A percentile compares a stretch with the other conserved stretches of the same genome.
These are phyloP conservation scores for Colletotrichum chrysophilum DNA, from an alignment of 2,329 filamentous ascomycete genomes.

Conservation along the genomic window DNA sequence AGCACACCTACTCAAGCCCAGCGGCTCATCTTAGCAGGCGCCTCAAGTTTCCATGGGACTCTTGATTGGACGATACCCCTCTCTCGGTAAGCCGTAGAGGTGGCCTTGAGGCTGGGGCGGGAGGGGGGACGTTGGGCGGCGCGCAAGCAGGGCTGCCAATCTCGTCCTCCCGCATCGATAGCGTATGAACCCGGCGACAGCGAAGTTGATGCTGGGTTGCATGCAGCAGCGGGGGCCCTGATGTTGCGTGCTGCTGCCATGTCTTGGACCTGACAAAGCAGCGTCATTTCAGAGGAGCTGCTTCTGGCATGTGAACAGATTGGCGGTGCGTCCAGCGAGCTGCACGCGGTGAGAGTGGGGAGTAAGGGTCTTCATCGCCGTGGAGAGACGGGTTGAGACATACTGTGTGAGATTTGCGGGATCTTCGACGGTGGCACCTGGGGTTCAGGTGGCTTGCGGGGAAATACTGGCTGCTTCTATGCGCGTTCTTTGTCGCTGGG, in stretches of 20 bases:
- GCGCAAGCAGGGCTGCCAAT: background rate
- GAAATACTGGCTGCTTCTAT: background rate
- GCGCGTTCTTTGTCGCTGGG: background rate
- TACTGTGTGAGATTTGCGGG: background rate
- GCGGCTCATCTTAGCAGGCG: conserved; percentile 11
- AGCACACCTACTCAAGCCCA: conserved; percentile 10
- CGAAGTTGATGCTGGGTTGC: background rate
- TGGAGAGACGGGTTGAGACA: background rate
- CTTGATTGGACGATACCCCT: conserved; percentile 6
- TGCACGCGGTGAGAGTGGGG: background rate
- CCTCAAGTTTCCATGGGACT: background rate
- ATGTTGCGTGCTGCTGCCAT: background rate
- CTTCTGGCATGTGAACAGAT: conserved; percentile 4
- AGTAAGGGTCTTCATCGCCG: background rate
- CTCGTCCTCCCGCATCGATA: conserved; percentile 3
- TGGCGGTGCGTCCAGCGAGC: background rate
- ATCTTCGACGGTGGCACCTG: background rate
- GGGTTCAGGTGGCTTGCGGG: background rate
- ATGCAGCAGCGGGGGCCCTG: background rate
- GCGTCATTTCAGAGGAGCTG: background rate
- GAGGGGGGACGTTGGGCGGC: background rate
- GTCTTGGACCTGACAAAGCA: background rate
- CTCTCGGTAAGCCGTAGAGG: background rate
- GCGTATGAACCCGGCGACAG: background rate
- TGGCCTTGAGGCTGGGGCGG: background rate